A percentile compares a stretch with the other conserved stretches of the same genome.
phyloP scores from a whole-genome alignment of 2,329 filamentous ascomycete genomes.

The Calonectria hawksworthii region DNA sequence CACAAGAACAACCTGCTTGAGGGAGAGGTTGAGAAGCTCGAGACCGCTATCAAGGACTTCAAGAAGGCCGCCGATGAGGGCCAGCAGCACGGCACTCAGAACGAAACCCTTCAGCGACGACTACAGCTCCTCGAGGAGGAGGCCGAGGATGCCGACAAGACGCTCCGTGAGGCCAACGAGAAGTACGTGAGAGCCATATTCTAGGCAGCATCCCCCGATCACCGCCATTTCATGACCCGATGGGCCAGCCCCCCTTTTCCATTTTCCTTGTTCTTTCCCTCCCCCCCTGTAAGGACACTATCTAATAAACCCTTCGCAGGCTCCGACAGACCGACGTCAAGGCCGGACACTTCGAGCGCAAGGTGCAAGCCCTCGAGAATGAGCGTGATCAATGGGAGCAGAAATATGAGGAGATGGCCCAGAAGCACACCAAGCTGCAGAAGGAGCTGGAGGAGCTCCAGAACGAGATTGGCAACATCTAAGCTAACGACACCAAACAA shows the following conservation, averaged over 20 bases:
- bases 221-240: constrained; percentile 41
- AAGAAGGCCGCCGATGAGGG: constrained; percentile 90
- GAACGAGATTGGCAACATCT: constrained; percentile 93
- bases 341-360: constrained; percentile 98
- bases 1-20: constrained; percentile 97
- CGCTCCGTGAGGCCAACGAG: constrained; percentile 96
- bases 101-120: constrained; percentile 91
- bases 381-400: constrained; percentile 94
- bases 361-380: constrained; percentile 95
- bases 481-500: constrained; percentile 53
- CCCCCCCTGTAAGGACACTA: background rate
- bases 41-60: constrained; percentile 84
- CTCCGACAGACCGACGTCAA: constrained; percentile 99
- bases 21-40: constrained; percentile 91
- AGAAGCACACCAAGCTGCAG: constrained; percentile 87
- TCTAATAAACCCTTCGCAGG: constrained; percentile 63
- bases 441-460: constrained; percentile 95
- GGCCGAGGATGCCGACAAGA: constrained; percentile 96
- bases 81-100: constrained; percentile 86
- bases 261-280: background rate
- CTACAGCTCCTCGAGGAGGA: constrained; percentile 98
- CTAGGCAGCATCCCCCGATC: constrained; percentile 23
- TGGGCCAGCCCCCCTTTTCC: constrained; percentile 17
- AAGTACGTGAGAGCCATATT: constrained; percentile 76
- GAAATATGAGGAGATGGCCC: constrained; percentile 98